Percentiles rank a stretch among this genome's conserved stretches.
Conservation (phyloP, 352 stramenopile species). For the Phytophthora cactorum region DNA sequence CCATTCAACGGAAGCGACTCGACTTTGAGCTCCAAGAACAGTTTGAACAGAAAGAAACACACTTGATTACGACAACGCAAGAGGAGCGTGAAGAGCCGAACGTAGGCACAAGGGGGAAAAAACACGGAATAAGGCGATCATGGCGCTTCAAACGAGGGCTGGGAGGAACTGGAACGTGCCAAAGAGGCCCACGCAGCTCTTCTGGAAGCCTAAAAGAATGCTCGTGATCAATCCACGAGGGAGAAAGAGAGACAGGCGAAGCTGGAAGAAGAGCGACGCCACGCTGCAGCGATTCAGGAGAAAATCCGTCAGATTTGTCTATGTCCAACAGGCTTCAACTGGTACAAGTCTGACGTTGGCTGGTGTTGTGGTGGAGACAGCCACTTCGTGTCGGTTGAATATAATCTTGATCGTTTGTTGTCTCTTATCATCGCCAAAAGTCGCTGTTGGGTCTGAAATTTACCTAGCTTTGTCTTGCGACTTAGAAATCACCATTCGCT, state of each 20-base stretch:
- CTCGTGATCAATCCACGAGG: constrained; percentile 37
- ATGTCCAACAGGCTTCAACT: constrained; percentile 74
- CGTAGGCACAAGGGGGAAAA: constrained; percentile 15
- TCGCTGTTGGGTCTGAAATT: too few relatives aligned
- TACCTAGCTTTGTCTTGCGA: too few relatives aligned
- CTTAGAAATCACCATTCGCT: too few relatives aligned
- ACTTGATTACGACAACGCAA: too few relatives aligned
- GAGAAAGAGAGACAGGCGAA: constrained; percentile 46
- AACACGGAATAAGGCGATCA: constrained; percentile 40
- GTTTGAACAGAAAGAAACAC: constrained; percentile 16
- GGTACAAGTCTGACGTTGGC: constrained; percentile 57
- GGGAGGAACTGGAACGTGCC: constrained; percentile 66
- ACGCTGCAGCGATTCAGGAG: constrained; percentile 50
- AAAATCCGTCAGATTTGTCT: constrained; percentile 65
- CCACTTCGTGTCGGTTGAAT: constrained; percentile 64
- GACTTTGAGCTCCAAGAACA: not conserved
- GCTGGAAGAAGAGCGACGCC: constrained; percentile 45
- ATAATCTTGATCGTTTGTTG: too few relatives aligned
- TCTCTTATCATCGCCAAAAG: too few relatives aligned
- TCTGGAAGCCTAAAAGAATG: constrained; percentile 28
- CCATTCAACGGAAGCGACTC: too few relatives aligned
- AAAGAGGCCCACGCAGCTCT: constrained; percentile 55
- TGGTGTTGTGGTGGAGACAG: constrained; percentile 84
- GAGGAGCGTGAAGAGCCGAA: too few relatives aligned
- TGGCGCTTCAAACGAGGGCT: constrained; percentile 64